phyloP scores from a whole-genome alignment of 495 filamentous ascomycete genomes.

The Poronia punctata region DNA sequence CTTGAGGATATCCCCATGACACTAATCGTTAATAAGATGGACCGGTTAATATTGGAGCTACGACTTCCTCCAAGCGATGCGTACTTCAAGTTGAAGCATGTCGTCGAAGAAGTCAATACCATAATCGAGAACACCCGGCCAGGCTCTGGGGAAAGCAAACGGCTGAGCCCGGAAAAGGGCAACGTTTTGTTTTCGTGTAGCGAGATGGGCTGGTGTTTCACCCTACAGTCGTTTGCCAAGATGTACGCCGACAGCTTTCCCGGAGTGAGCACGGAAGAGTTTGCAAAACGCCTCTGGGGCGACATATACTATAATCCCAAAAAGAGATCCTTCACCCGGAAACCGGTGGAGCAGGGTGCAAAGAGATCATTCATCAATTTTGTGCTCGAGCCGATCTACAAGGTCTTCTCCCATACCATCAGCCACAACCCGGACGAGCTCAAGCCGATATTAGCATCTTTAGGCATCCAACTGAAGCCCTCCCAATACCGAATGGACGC shows the following conservation, averaged over 20 bases:
- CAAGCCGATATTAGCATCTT: constrained; percentile 66
- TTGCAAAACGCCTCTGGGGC: constrained; percentile 81
- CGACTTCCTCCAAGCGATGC: constrained; percentile 92
- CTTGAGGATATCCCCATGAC: constrained; percentile 84
- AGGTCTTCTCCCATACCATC: constrained; percentile 92
- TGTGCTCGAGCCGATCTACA: constrained; percentile 93
- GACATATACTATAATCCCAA: constrained; percentile 93
- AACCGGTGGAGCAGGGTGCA: constrained; percentile 69
- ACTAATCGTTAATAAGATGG: constrained; percentile 93
- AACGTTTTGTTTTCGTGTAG: constrained; percentile 94
- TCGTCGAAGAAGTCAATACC: constrained; percentile 95
- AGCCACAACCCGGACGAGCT: constrained; percentile 85
- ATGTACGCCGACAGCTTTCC: constrained; percentile 92
- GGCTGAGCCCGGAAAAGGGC: constrained; percentile 91
- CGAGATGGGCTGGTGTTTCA: constrained; percentile 94
- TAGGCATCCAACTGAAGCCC: constrained; percentile 83
- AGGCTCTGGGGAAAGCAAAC: constrained; percentile 68
- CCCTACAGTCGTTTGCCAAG: constrained; percentile 82
- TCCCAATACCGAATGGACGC: constrained; percentile 86
- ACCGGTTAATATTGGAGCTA: constrained; percentile 87
- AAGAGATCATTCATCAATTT: constrained; percentile 92
- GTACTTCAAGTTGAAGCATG: constrained; percentile 97
- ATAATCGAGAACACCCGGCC: constrained; percentile 84
- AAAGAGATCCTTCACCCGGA: constrained; percentile 85
- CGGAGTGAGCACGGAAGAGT: constrained; percentile 69